These are phyloP conservation scores for Magnaporthiopsis poae DNA, from an alignment of 2,329 filamentous ascomycete species.

Conservation along the genomic window DNA sequence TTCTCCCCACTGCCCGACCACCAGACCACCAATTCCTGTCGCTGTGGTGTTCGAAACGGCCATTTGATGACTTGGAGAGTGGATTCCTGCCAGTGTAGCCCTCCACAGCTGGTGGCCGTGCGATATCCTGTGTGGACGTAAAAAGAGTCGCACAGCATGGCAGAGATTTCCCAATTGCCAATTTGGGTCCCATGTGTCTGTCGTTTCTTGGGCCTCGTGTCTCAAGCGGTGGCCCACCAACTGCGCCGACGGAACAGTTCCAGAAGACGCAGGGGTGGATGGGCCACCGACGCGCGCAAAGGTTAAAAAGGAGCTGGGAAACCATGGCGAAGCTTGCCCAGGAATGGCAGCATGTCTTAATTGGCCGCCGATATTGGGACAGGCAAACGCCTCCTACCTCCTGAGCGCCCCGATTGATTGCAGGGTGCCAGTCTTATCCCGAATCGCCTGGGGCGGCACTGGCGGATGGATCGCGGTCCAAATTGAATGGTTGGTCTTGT, in stretches of 20 bases:
- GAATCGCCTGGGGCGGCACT: neutral
- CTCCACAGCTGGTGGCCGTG: neutral
- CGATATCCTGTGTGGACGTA: neutral
- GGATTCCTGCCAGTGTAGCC: neutral
- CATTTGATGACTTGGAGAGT: neutral
- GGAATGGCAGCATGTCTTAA: neutral
- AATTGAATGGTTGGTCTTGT: no score
- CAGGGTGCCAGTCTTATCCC: neutral
- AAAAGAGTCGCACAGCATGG: neutral
- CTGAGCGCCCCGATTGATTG: neutral
- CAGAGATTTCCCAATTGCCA: neutral
- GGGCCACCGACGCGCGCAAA: neutral
- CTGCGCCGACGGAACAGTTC: slow-evolving; percentile 2
- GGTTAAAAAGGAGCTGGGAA: neutral
- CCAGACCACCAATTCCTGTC: neutral
- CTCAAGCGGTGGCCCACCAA: neutral
- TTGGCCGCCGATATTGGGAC: neutral
- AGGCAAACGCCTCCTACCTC: neutral
- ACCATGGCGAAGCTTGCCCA: neutral
- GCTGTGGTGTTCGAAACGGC: neutral
- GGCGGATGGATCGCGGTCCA: no score
- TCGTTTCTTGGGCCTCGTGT: neutral
- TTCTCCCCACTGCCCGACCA: no score
- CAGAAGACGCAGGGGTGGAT: neutral
- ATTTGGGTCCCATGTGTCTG: neutral